Conservation (phyloP, 2,329 filamentous ascomycete species). For the Stemphylium beticola region DNA sequence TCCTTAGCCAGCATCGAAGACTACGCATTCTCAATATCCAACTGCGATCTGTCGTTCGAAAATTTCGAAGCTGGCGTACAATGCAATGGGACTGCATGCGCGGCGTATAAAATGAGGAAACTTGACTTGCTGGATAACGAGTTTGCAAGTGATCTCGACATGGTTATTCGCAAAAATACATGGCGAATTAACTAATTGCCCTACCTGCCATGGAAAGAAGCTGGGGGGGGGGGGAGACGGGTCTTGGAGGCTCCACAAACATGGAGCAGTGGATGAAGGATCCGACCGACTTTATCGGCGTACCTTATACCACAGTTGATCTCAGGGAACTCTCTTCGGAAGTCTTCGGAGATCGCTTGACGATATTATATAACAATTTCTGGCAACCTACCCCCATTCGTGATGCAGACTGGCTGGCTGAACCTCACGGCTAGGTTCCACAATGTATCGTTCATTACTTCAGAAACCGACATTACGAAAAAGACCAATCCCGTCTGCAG, state of each 20-base stretch:
- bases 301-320: slow-evolving; percentile 17
- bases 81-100: slow-evolving; percentile 29
- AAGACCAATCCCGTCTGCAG: slow-evolving; percentile 19
- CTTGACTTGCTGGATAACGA: slow-evolving; percentile 23
- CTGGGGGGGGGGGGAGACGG: too few relatives aligned
- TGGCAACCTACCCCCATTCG: slow-evolving; percentile 28
- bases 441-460: slow-evolving; percentile 25
- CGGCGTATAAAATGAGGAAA: slow-evolving; percentile 25
- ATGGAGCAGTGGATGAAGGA: slow-evolving; percentile 26
- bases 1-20: slow-evolving; percentile 20
- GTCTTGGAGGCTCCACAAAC: slow-evolving; percentile 28
- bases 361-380: slow-evolving; percentile 36
- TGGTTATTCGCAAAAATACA: slow-evolving; percentile 8
- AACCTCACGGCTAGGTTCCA: neutral
- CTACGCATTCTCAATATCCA: slow-evolving; percentile 20
- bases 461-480: slow-evolving; percentile 9
- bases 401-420: slow-evolving; percentile 18
- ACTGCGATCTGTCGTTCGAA: slow-evolving; percentile 24
- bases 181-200: slow-evolving; percentile 8
- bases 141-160: slow-evolving; percentile 21
- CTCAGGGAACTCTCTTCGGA: slow-evolving; percentile 27
- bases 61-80: slow-evolving; percentile 27
- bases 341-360: slow-evolving; percentile 28
- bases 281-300: slow-evolving; percentile 27
- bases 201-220: slow-evolving; percentile 28